A percentile compares a stretch with the other conserved stretches of the same genome.
These are phyloP conservation scores for Fusarium brevicatenulatum DNA, from an alignment of 2,329 filamentous ascomycete genomes.

Conservation along the genomic window DNA sequence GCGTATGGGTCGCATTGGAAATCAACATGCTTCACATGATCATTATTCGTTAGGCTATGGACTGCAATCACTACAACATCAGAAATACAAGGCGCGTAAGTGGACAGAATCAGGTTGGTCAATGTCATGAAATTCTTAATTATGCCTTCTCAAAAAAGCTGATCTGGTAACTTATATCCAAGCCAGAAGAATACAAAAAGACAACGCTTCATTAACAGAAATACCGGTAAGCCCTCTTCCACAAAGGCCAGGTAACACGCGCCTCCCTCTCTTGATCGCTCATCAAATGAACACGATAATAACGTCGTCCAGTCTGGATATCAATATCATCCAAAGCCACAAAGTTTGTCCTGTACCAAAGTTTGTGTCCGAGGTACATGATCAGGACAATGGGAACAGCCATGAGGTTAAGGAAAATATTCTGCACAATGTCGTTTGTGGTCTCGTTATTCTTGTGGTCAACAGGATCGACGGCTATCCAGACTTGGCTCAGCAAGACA, in stretches of 20 bases:
- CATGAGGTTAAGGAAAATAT: slow-evolving; percentile 78
- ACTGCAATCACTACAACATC: not conserved
- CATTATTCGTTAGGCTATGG: rapidly evolving
- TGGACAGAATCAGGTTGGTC: not conserved
- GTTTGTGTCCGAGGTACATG: slow-evolving; percentile 81
- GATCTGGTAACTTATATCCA: not conserved
- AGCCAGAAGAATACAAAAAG: not conserved
- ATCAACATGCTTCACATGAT: rapidly evolving
- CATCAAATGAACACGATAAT: slow-evolving; percentile 81
- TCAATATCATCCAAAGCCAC: slow-evolving; percentile 81
- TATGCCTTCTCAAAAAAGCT: not conserved
- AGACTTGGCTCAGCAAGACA: slow-evolving; percentile 85
- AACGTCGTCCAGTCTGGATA: slow-evolving; percentile 82
- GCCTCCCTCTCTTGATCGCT: slow-evolving; percentile 84
- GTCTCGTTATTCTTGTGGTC: slow-evolving; percentile 55
- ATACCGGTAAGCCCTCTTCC: slow-evolving; percentile 80
- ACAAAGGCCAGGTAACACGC: slow-evolving; percentile 73
- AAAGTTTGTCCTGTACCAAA: slow-evolving; percentile 62
- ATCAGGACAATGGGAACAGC: slow-evolving; percentile 74
- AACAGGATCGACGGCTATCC: slow-evolving; percentile 82
- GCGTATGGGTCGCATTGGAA: not conserved
- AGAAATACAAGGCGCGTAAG: not conserved
- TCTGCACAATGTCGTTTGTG: slow-evolving; percentile 60
- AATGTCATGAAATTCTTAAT: not conserved
- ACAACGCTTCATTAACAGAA: slow-evolving; percentile 64